Percentiles rank a stretch among this genome's conserved stretches.
phyloP scores from a whole-genome alignment of 1,284 basidiomycete genomes.

The Malassezia globosa region DNA sequence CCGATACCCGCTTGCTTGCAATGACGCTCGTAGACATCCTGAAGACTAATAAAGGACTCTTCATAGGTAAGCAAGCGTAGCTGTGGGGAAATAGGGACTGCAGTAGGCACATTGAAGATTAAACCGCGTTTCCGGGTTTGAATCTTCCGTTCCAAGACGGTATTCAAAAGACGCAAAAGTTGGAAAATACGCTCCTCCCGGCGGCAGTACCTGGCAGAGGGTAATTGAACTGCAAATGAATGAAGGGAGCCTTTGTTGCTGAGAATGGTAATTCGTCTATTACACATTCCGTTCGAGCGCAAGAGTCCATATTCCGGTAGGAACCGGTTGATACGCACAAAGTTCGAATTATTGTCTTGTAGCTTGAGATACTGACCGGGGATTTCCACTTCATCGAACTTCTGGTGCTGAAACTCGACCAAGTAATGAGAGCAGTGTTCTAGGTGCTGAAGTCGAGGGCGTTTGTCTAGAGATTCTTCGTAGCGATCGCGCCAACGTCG shows the following conservation, averaged over 20 bases:
- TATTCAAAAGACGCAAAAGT: constrained; percentile 81
- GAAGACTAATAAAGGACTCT: constrained; percentile 75
- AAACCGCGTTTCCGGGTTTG: constrained; percentile 86
- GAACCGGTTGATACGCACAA: constrained; percentile 83
- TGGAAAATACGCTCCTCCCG: constrained; percentile 89
- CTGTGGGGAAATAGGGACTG: constrained; percentile 71
- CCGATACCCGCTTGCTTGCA: constrained; percentile 67
- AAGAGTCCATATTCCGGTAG: constrained; percentile 80
- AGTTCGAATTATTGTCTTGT: constrained; percentile 84
- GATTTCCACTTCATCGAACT: constrained; percentile 95
- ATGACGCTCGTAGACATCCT: constrained; percentile 86
- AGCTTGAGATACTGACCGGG: constrained; percentile 80
- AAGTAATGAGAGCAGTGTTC: constrained; percentile 85
- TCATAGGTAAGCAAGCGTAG: constrained; percentile 83
- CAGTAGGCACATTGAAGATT: constrained; percentile 77
- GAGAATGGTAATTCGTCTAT: constrained; percentile 78
- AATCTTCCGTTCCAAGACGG: constrained; percentile 56
- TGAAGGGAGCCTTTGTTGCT: constrained; percentile 83
- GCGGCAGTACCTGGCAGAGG: constrained; percentile 72
- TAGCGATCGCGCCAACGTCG: constrained; percentile 89
- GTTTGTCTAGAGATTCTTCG: constrained; percentile 69
- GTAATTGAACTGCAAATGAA: constrained; percentile 82
- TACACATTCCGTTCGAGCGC: constrained; percentile 69
- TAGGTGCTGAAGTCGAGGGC: constrained; percentile 73
- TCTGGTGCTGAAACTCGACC: constrained; percentile 93